These are phyloP conservation scores for Gossypium gossypioides DNA, from an alignment of 441 rosid genomes.

Conservation along the genomic window DNA sequence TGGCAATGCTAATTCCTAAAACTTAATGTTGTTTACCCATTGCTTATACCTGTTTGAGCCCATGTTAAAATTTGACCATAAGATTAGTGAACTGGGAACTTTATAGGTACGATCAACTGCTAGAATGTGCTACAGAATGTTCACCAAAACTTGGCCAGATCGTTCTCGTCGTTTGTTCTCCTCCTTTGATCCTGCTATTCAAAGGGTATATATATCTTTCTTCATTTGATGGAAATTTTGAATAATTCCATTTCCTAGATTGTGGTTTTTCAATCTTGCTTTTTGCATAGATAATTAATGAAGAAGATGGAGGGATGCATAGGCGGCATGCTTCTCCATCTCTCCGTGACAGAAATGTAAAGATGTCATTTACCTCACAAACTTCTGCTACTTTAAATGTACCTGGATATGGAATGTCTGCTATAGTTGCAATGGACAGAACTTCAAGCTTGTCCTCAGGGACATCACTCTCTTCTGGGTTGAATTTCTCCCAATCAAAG, in stretches of 20 bases:
- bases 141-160: constrained; percentile 96
- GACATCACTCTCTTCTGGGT: constrained; percentile 66
- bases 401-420: constrained; percentile 92
- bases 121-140: constrained; percentile 97
- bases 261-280: constrained; percentile 5
- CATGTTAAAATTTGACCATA: not conserved
- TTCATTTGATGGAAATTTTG: not conserved
- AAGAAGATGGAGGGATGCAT: constrained; percentile 94
- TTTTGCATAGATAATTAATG: constrained; percentile 65
- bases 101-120: constrained; percentile 91
- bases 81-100: constrained; percentile 17
- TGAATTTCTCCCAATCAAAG: constrained; percentile 68
- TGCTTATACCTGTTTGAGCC: not conserved
- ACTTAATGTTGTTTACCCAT: not conserved
- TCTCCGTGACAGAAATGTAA: constrained; percentile 74
- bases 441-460: constrained; percentile 68
- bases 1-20: not conserved
- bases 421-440: constrained; percentile 92
- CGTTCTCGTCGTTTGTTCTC: constrained; percentile 84
- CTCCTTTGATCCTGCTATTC: constrained; percentile 87
- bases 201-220: constrained; percentile 54
- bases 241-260: constrained; percentile 4
- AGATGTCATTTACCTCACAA: constrained; percentile 46
- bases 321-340: constrained; percentile 96
- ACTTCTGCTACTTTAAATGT: constrained; percentile 42